Base-by-base conservation (phyloP, 805 yeast species). In the Priceomyces castillae region DNA sequence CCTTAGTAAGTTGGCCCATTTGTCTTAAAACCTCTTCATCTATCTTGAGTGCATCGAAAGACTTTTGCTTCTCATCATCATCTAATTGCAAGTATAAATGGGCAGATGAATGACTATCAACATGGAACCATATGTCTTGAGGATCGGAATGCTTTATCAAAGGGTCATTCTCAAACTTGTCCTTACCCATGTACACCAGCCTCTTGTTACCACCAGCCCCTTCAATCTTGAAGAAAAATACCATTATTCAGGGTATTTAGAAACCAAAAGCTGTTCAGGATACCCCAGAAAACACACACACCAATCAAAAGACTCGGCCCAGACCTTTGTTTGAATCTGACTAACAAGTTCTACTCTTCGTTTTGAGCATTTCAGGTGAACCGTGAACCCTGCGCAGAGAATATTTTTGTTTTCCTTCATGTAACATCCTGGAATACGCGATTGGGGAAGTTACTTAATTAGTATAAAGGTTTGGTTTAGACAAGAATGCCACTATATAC, bases 61-160 rank as follows among this genome's bases (percentile, higher is more conserved):
- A 65, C 3, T 71, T 76, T 59, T 77, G 64, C 17, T 68, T 66
- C 42, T 76, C 81, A 17, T 73, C 77, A 2, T 58, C 56, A 2
- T 72, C 65, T 16, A 82, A 61, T 43, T 87, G 75, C 20, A 85
- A 64, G 53, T 87, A 87, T 7, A 87, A 74, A 58, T 87, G 95
- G 0, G 90, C 94, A 35, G 89, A 81, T 3, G 89, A 82, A 38
- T 80, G 69, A 50, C 82, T 83, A 51, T 84, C 90, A 6, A 84
- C 89, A 60, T 86, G 95, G 56, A 87, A 86, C 92, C 95, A 86
- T 3, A 84, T 65, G 57, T 85, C 82, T 45, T 76, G 77, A 19
- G 80, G 81, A 47, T 77, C 74, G 0, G 90, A 86, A 52, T 78
- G 75, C 56, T 79, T 80, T 44, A 86, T 64, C 30, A 68, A 50